Evolutionary conservation across 768 basidiomycete genomes (phyloP).

Genomic region (Roridomyces roridus): DNA sequence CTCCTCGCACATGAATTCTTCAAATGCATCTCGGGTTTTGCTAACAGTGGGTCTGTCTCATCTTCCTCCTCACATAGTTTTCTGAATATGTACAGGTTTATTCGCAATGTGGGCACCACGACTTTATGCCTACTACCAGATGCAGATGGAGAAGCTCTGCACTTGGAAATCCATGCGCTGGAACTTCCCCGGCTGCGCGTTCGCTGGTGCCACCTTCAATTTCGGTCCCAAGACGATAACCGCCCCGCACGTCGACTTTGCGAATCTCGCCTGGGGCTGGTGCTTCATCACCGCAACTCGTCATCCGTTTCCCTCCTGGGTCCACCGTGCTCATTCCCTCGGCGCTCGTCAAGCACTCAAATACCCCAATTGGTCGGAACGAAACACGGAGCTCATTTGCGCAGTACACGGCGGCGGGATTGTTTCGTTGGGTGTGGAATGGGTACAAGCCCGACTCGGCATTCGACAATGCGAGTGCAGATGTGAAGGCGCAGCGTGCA

Average conservation of each 20-base stretch:
- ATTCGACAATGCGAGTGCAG: background rate
- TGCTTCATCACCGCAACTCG: slow-evolving; percentile 33
- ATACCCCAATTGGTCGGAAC: background rate
- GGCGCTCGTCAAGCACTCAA: slow-evolving; percentile 17
- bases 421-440: slow-evolving; percentile 25
- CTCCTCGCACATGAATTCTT: slow-evolving; percentile 1
- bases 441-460: slow-evolving; percentile 4
- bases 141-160: background rate
- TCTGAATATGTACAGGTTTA: background rate
- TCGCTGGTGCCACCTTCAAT: slow-evolving; percentile 34
- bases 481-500: background rate
- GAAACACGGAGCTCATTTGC: slow-evolving; percentile 22
- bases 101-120: background rate
- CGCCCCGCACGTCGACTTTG: slow-evolving; percentile 27
- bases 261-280: slow-evolving; percentile 32
- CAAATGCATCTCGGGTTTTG: background rate
- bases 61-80: too few relatives aligned
- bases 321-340: slow-evolving; percentile 31
- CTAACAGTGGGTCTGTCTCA: background rate
- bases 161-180: background rate
- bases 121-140: background rate
- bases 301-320: slow-evolving; percentile 32
- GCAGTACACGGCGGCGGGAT: slow-evolving; percentile 25
- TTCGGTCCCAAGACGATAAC: slow-evolving; percentile 29
- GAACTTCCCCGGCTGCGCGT: slow-evolving; percentile 19